Conservation (phyloP, 2,329 filamentous ascomycete species). For the Zasmidium cellare region DNA sequence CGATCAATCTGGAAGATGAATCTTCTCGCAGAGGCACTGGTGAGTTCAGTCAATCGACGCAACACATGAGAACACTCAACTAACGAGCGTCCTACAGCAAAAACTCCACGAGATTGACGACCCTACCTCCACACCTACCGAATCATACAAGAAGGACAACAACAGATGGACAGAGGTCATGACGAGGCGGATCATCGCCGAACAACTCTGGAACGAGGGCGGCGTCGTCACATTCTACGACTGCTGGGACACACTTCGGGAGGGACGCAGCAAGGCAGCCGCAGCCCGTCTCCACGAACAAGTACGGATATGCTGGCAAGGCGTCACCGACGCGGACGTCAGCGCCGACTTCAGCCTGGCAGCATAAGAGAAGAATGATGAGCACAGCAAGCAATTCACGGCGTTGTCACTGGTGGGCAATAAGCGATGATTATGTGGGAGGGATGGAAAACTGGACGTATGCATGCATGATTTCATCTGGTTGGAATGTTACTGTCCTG, state of each 20-base stretch:
- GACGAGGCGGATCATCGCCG: slow-evolving; percentile 19
- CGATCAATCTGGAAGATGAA: slow-evolving; percentile 21
- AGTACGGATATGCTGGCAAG: slow-evolving; percentile 16
- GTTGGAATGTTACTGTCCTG: no score
- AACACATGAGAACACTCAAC: neutral
- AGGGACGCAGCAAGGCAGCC: slow-evolving; percentile 19
- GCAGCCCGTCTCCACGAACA: slow-evolving; percentile 17
- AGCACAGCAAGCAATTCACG: neutral
- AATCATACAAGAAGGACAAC: slow-evolving; percentile 15
- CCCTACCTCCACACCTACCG: slow-evolving; percentile 17
- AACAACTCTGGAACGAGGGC: slow-evolving; percentile 19
- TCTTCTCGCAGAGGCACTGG: slow-evolving; percentile 17
- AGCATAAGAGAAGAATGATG: neutral
- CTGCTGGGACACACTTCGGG: slow-evolving; percentile 18
- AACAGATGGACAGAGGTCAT: slow-evolving; percentile 19
- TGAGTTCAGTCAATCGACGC: neutral
- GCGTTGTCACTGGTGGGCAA: neutral
- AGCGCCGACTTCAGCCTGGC: slow-evolving; percentile 11
- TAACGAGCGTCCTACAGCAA: slow-evolving; percentile 3
- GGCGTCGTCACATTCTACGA: slow-evolving; percentile 19
- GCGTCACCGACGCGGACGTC: slow-evolving; percentile 15
- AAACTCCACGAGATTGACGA: slow-evolving; percentile 16
- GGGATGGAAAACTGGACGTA: neutral
- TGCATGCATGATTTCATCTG: neutral
- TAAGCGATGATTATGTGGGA: neutral